Conservation (phyloP, 1,284 basidiomycete species). For the Boletus albobrunnescens region DNA sequence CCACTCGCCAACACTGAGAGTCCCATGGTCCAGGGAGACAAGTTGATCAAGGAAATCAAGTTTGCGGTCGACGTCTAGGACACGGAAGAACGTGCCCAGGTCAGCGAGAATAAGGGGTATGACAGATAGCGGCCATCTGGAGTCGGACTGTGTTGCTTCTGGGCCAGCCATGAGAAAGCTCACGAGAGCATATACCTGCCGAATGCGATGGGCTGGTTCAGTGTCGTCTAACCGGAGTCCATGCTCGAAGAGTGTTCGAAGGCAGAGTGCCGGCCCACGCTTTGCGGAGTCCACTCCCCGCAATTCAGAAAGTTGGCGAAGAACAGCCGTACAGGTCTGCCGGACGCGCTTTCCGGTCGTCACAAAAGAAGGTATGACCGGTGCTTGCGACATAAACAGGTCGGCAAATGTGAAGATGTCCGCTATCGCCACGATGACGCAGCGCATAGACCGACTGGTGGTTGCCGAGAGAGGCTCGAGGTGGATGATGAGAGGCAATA, state of each 20-base stretch:
- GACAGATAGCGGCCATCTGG: conserved; percentile 50
- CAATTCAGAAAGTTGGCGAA: conserved; percentile 41
- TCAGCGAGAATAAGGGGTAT: conserved; percentile 55
- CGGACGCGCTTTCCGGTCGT: conserved; percentile 29
- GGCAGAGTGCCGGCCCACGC: conserved; percentile 42
- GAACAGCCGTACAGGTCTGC: conserved; percentile 48
- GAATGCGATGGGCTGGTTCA: conserved; percentile 55
- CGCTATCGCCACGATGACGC: conserved; percentile 41
- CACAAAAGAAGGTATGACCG: conserved; percentile 7
- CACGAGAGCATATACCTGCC: conserved; percentile 54
- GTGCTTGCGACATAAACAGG: conserved; percentile 42
- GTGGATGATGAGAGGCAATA: conserved; percentile 47
- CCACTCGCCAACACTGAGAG: conserved; percentile 67
- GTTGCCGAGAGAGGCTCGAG: conserved; percentile 47
- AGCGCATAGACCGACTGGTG: conserved; percentile 45
- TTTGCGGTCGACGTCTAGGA: conserved; percentile 53
- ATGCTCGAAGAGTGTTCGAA: conserved; percentile 53
- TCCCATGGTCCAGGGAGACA: conserved; percentile 50
- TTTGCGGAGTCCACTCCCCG: conserved; percentile 37
- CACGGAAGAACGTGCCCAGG: conserved; percentile 50
- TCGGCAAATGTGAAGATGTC: conserved; percentile 56
- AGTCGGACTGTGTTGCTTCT: conserved; percentile 30
- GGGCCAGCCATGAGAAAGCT: conserved; percentile 44
- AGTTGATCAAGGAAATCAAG: conserved; percentile 54
- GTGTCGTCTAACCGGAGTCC: conserved; percentile 35